Evolutionary conservation across 768 basidiomycete genomes (phyloP).

Genomic region (Saitozyma podzolica): DNA sequence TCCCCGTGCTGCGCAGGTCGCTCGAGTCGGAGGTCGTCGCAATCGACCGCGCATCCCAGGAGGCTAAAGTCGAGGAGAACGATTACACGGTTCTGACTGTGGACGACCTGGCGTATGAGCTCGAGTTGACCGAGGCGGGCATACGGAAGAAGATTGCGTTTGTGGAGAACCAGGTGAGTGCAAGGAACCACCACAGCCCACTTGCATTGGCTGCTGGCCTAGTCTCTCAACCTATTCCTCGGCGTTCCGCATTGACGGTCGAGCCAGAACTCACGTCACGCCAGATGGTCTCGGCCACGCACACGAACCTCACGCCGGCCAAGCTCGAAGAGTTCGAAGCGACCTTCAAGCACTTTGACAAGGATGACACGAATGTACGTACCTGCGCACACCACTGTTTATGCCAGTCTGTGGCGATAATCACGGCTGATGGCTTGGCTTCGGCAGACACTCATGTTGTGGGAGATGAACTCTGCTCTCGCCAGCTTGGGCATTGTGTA

Average conservation of each 20-base stretch:
- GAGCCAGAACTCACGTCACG: background rate
- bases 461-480: constrained; percentile 87
- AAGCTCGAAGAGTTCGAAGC: constrained; percentile 88
- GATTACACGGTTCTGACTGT: constrained; percentile 88
- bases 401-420: no score
- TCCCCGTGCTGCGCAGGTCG: constrained; percentile 65
- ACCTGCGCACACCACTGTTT: background rate
- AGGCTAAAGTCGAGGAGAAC: constrained; percentile 94
- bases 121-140: constrained; percentile 75
- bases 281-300: constrained; percentile 88
- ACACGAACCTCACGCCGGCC: constrained; percentile 91
- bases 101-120: constrained; percentile 86
- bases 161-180: constrained; percentile 85
- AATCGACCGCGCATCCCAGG: constrained; percentile 73
- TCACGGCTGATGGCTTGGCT: no score
- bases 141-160: constrained; percentile 89
- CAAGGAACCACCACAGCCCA: no score
- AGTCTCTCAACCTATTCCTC: no score
- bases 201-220: no score
- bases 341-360: constrained; percentile 96
- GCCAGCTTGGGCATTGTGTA: constrained; percentile 93
- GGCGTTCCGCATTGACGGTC: background rate
- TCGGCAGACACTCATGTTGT: constrained; percentile 64
- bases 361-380: constrained; percentile 73
- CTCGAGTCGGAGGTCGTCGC: constrained; percentile 57